These are phyloP conservation scores for Diplosphaera chodatii DNA, from an alignment of 139 green algal genomes.

Conservation along the genomic window DNA sequence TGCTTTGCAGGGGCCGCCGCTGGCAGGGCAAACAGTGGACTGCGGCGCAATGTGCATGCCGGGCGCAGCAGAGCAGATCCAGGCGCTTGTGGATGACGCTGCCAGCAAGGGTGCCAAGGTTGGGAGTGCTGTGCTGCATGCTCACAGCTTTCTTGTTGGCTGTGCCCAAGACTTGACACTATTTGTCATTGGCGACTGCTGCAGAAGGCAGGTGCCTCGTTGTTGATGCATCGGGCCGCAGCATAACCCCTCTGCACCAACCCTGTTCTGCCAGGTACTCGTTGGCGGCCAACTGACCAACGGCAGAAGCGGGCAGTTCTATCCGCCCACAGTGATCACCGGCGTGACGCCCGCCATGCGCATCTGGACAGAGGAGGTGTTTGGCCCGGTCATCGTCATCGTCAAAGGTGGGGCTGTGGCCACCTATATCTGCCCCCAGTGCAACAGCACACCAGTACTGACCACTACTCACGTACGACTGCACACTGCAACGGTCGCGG, in stretches of 20 bases:
- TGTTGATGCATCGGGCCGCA: no score
- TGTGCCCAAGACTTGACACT: no score
- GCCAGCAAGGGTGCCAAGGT: conserved; percentile 74
- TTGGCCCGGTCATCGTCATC: conserved; percentile 82
- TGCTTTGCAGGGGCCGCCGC: conserved; percentile 42
- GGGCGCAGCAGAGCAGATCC: conserved; percentile 73
- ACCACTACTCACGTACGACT: no score
- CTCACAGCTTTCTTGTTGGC: no score
- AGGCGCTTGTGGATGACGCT: conserved; percentile 86
- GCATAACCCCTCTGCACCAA: no score
- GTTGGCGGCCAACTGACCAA: conserved; percentile 52
- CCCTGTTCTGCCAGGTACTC: conserved; percentile 29
- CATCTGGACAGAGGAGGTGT: conserved; percentile 93
- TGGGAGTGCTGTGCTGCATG: no score
- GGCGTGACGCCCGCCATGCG: conserved; percentile 73
- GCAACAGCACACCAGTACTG: no score
- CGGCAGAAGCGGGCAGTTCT: conserved; percentile 81
- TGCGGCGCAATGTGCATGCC: conserved; percentile 95
- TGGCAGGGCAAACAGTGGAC: conserved; percentile 53
- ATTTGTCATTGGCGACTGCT: no score
- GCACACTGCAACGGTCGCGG: no score
- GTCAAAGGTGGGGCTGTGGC: no score
- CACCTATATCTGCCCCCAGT: no score
- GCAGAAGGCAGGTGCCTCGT: no score
- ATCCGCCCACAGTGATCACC: conserved; percentile 85